Evolutionary conservation across 2,329 filamentous ascomycete species (phyloP), one percentile per base, ranked within the genome.

Genomic region (Fusarium sarcochroum): DNA sequence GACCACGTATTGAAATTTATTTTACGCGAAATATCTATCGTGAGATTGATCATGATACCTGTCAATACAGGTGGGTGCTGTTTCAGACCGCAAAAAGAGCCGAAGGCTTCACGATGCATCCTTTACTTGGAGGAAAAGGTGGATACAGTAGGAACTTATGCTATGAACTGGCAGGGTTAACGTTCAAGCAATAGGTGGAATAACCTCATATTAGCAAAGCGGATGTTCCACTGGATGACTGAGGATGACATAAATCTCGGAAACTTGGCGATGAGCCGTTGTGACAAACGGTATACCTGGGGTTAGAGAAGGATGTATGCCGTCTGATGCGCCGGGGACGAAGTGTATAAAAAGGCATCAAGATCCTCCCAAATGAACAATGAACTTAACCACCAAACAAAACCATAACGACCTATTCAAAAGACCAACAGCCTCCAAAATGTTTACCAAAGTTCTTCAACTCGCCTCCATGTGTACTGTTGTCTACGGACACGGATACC

Each of bases 401-500:
- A 30, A 11, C 7, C 2, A 6, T 9, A 48, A 0, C 5, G 5
- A 2, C 5, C 10, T 7, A 5, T 10, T 6, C 4, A 8, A 35
- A 46, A 2, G 27, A 9, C 11, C 9, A 18, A 0, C 13, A 18
- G 5, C 6, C 3, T 6, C 35, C 13, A 38, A 9, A 0, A 65
- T 65, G 62, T 25, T 47, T 3, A n/a, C 42, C 2, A 17, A 48
- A 30, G 21, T 18, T 15, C 42, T 65, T 17, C 60, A 49, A 17
- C 32, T 66, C 15, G 32, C 23, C 1, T 56, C 62, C 6, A 18
- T 66, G 8, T 66, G 17, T n/a, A 21, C 55, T 0, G 11, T 52
- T 0, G 63, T 41, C 4, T 35, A 62, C 3, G 64, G 57, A 3
- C 67, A 70, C 14, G 66, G 67, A 7, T 70, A 70, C 18, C 66